A percentile compares a stretch with the other conserved stretches of the same genome.
Evolutionary conservation across 2,329 filamentous ascomycete genomes (phyloP).

Genomic region (Diaporthe destruens): DNA sequence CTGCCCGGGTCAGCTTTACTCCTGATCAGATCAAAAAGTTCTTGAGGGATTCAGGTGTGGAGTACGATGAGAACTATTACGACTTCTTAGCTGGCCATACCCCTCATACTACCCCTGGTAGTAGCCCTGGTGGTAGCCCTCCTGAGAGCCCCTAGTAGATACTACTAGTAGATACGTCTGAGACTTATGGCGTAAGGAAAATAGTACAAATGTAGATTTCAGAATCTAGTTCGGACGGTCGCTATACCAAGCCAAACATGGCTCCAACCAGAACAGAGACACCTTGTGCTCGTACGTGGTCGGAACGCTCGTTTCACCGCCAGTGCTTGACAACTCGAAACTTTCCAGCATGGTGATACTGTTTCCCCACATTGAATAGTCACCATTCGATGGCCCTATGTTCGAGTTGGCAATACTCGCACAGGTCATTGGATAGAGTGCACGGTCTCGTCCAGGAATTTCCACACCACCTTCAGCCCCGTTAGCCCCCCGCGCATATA

Average conservation of each 20-base stretch:
- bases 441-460: neutral
- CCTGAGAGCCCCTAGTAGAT: too few species aligned
- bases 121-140: too few species aligned
- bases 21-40: neutral
- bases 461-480: neutral
- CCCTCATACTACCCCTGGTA: too few species aligned
- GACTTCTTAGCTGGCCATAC: too few species aligned
- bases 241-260: neutral
- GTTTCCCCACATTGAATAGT: neutral
- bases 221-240: neutral
- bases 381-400: neutral
- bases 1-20: neutral
- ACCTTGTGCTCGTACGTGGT: neutral
- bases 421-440: neutral
- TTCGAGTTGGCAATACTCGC: neutral
- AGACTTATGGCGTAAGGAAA: too few species aligned
- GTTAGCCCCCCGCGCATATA: neutral
- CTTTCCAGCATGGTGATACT: neutral
- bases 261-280: constrained; percentile 3
- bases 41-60: constrained; percentile 3
- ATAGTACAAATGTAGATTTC: neutral
- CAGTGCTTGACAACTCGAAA: neutral
- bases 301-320: neutral
- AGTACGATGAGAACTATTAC: too few species aligned
- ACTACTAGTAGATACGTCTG: neutral